A percentile compares a stretch with the other conserved stretches of the same genome.
phyloP scores from a whole-genome alignment of 805 yeast genomes.

The Hanseniaspora lachancei region DNA sequence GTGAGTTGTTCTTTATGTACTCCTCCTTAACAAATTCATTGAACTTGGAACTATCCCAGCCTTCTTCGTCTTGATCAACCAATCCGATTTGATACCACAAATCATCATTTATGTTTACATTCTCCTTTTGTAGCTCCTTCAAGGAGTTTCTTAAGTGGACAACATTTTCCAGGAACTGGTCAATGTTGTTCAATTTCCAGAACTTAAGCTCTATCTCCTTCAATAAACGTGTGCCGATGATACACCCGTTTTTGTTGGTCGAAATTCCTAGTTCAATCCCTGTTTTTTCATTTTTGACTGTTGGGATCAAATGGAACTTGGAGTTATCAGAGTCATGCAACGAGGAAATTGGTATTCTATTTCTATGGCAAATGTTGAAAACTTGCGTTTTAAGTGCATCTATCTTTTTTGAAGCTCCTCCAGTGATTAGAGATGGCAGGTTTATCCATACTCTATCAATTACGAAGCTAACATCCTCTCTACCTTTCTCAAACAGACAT shows the following conservation, averaged over 20 bases:
- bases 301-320: conserved; percentile 63
- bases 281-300: conserved; percentile 40
- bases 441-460: conserved; percentile 70
- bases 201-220: conserved; percentile 54
- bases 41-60: conserved; percentile 43
- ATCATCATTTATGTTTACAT: background rate
- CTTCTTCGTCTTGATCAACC: conserved; percentile 50
- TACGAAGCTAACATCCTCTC: conserved; percentile 45
- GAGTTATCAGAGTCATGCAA: conserved; percentile 60
- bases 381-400: conserved; percentile 30
- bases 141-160: conserved; percentile 44
- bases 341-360: conserved; percentile 73
- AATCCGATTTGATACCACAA: conserved; percentile 20
- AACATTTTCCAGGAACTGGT: conserved; percentile 51
- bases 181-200: conserved; percentile 48
- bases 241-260: conserved; percentile 82
- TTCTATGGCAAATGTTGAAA: conserved; percentile 38
- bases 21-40: conserved; percentile 41
- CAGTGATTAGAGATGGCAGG: conserved; percentile 22
- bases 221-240: conserved; percentile 65
- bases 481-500: conserved; percentile 31
- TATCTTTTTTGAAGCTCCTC: conserved; percentile 13
- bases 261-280: conserved; percentile 67
- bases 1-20: conserved; percentile 40
- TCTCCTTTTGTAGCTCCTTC: conserved; percentile 27